These are phyloP conservation scores for Cryomyces minteri DNA, from an alignment of 495 filamentous ascomycete species.

Conservation along the genomic window DNA sequence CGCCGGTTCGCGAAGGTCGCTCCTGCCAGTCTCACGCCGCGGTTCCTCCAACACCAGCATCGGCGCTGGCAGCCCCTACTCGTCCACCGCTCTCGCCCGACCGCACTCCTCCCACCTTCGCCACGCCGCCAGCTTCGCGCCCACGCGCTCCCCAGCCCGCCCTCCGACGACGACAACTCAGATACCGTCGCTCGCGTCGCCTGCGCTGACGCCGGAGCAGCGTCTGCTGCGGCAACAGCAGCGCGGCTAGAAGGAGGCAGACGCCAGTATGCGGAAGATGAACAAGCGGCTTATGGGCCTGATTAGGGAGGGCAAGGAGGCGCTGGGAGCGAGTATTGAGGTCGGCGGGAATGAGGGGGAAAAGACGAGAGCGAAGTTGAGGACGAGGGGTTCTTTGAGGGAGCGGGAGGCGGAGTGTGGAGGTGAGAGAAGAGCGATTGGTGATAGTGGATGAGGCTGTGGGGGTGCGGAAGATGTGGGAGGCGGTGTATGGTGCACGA, in stretches of 20 bases:
- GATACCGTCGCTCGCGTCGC: background rate
- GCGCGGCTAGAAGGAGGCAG: constrained; percentile 58
- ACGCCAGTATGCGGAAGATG: constrained; percentile 57
- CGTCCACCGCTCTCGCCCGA: no score
- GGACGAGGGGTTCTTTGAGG: background rate
- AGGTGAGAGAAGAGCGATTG: no score
- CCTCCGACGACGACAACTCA: background rate
- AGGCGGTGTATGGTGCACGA: no score
- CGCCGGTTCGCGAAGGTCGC: constrained; percentile 9
- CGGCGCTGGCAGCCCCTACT: no score
- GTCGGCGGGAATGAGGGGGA: constrained; percentile 24
- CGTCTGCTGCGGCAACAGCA: constrained; percentile 43
- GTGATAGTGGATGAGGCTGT: no score
- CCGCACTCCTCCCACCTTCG: no score
- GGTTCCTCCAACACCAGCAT: constrained; percentile 11
- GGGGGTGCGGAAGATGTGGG: no score
- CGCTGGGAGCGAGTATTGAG: constrained; percentile 61
- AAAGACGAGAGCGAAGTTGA: background rate
- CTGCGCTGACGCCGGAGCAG: background rate
- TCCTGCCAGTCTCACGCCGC: constrained; percentile 15
- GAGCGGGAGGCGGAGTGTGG: background rate
- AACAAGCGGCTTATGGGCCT: constrained; percentile 63
- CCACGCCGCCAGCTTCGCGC: constrained; percentile 3
- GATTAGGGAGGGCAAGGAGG: constrained; percentile 78
- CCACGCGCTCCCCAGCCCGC: background rate